Conservation (phyloP, 1,284 basidiomycete genomes). For the Marasmius oreades region DNA sequence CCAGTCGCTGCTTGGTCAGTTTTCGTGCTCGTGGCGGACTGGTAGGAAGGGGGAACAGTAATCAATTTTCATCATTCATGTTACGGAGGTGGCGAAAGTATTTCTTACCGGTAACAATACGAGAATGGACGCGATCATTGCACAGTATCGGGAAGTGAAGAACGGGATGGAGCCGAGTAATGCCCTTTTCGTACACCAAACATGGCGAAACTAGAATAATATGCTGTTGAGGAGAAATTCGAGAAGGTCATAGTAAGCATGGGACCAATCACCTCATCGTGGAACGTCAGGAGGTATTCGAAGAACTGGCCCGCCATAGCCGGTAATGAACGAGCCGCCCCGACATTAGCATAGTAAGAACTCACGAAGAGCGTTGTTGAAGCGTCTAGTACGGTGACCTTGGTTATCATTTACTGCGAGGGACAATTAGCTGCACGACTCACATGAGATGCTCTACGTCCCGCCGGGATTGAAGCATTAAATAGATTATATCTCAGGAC, state of each 20-base stretch:
- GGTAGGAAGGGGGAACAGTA: background rate
- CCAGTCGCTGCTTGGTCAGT: conserved; percentile 16
- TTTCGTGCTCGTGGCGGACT: background rate
- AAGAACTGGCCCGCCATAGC: conserved; percentile 11
- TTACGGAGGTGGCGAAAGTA: background rate
- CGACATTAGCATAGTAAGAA: background rate
- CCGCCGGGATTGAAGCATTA: no score
- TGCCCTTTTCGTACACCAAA: conserved; percentile 14
- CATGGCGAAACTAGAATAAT: conserved; percentile 11
- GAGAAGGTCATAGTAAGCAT: background rate
- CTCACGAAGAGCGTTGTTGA: background rate
- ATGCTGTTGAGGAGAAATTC: background rate
- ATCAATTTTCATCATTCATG: background rate
- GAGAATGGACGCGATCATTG: conserved; percentile 15
- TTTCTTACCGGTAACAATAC: conserved; percentile 11
- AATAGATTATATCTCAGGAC: background rate
- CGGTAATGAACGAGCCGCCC: background rate
- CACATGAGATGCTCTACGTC: background rate
- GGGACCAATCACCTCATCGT: conserved; percentile 13
- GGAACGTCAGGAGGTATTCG: conserved; percentile 18
- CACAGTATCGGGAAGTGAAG: conserved; percentile 17
- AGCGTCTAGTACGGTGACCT: background rate
- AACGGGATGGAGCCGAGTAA: conserved; percentile 15
- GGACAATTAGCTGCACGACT: background rate
- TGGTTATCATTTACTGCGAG: no score